Evolutionary conservation across 768 basidiomycete genomes (phyloP).

Genomic region (Tylopilus felleus): DNA sequence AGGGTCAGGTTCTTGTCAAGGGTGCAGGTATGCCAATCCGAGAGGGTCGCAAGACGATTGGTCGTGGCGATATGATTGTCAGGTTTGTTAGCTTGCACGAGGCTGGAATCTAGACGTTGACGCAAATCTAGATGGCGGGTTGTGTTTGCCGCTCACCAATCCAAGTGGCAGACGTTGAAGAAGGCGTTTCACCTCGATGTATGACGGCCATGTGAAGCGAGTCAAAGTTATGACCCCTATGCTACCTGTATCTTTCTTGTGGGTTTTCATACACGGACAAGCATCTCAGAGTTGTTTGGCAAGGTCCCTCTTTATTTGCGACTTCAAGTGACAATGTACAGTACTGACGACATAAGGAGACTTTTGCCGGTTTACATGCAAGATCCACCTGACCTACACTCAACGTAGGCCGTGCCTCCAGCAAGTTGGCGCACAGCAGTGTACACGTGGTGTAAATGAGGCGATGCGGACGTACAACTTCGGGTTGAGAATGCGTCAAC

Average conservation of each 20-base stretch:
- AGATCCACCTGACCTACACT: not conserved
- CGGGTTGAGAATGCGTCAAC: conserved; percentile 16
- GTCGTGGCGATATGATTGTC: conserved; percentile 61
- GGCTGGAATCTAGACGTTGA: conserved; percentile 1
- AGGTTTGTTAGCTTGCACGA: conserved; percentile 37
- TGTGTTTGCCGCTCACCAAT: conserved; percentile 28
- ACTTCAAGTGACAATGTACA: conserved; percentile 25
- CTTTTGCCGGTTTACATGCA: conserved; percentile 1
- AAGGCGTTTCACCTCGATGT: conserved; percentile 26
- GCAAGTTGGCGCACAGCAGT: not conserved
- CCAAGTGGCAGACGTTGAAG: conserved; percentile 33
- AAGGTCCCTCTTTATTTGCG: conserved; percentile 6
- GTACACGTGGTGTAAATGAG: conserved; percentile 18
- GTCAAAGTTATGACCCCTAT: conserved; percentile 18
- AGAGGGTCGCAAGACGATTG: conserved; percentile 47
- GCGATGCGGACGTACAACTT: conserved; percentile 2
- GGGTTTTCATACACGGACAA: conserved; percentile 19
- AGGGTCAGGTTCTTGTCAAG: conserved; percentile 47
- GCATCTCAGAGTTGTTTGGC: conserved; percentile 3
- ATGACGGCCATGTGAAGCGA: conserved; percentile 14
- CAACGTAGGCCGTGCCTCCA: not conserved
- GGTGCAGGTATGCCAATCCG: conserved; percentile 71
- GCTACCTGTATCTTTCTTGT: conserved; percentile 14
- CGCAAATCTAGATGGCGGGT: conserved; percentile 29
- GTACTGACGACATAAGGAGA: conserved; percentile 21